Evolutionary conservation across 2,329 filamentous ascomycete genomes (phyloP).

Genomic region (Hymenoscyphus occultus): DNA sequence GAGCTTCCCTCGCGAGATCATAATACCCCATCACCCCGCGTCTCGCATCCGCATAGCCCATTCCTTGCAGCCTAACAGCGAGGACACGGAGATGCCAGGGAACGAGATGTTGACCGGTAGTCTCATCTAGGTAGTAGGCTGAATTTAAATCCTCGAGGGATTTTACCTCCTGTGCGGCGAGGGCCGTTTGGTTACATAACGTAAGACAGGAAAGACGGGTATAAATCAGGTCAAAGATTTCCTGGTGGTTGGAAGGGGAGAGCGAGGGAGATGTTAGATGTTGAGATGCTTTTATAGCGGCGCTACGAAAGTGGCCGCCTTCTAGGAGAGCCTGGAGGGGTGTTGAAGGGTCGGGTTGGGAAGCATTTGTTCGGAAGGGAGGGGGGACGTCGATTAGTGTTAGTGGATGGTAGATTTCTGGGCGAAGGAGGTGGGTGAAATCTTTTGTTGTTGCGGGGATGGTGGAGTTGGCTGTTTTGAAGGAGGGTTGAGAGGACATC

Average conservation of each 20-base stretch:
- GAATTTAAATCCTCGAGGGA: slow-evolving; percentile 61
- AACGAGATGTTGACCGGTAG: slow-evolving; percentile 61
- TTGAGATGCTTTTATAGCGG: slow-evolving; percentile 65
- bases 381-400: slow-evolving; percentile 58
- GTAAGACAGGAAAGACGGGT: slow-evolving; percentile 78
- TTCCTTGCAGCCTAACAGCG: slow-evolving; percentile 76
- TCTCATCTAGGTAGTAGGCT: slow-evolving; percentile 53
- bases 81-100: slow-evolving; percentile 87
- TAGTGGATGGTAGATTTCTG: slow-evolving; percentile 80
- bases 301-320: slow-evolving; percentile 74
- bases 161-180: slow-evolving; percentile 66
- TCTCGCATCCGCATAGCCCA: slow-evolving; percentile 81
- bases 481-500: slow-evolving; percentile 26
- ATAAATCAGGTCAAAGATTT: slow-evolving; percentile 77
- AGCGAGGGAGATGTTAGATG: slow-evolving; percentile 54
- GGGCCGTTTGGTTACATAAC: slow-evolving; percentile 67
- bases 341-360: slow-evolving; percentile 60
- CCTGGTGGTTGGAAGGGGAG: slow-evolving; percentile 54
- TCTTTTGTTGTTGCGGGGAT: slow-evolving; percentile 56
- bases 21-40: slow-evolving; percentile 88
- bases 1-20: slow-evolving; percentile 77
- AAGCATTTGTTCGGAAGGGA: slow-evolving; percentile 66
- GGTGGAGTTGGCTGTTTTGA: slow-evolving; percentile 27
- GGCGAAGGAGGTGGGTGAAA: slow-evolving; percentile 75
- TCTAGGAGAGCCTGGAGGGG: slow-evolving; percentile 66